Percentiles rank a stretch among this genome's conserved stretches.
Conservation (phyloP, 139 green algal genomes). For the Chlorella sp. region DNA sequence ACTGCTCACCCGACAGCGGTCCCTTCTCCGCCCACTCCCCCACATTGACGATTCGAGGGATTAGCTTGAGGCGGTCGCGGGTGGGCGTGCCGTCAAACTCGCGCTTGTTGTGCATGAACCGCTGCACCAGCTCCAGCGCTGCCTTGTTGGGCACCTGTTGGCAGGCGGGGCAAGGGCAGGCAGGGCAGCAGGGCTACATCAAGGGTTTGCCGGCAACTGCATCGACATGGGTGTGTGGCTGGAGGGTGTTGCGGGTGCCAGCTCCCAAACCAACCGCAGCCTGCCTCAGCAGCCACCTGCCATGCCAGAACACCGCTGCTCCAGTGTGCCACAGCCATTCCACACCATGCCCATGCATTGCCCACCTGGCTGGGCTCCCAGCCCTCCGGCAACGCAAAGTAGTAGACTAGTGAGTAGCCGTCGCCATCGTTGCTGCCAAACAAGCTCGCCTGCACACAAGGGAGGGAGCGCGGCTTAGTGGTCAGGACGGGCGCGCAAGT, state of each 20-base stretch:
- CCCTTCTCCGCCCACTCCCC: slow-evolving; percentile 79
- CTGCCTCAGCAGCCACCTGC: no score
- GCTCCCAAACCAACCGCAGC: no score
- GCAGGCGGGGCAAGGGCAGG: neutral
- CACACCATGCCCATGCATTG: no score
- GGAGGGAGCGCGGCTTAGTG: neutral
- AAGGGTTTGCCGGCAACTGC: no score
- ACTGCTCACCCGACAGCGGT: slow-evolving; percentile 65
- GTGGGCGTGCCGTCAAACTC: slow-evolving; percentile 76
- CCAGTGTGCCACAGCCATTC: no score
- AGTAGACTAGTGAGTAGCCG: slow-evolving; percentile 80
- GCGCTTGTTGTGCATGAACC: slow-evolving; percentile 75
- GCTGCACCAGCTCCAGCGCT: slow-evolving; percentile 73
- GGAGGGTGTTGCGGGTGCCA: no score
- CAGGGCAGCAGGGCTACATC: no score
- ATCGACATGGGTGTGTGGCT: no score
- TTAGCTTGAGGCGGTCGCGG: slow-evolving; percentile 86
- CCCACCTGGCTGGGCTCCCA: slow-evolving; percentile 66
- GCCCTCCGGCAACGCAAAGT: slow-evolving; percentile 78
- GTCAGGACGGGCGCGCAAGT: no score
- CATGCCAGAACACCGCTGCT: no score
- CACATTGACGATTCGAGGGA: slow-evolving; percentile 83
- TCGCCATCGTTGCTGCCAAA: slow-evolving; percentile 77
- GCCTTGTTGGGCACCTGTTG: slow-evolving; percentile 56
- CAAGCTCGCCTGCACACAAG: slow-evolving; percentile 55